Evolutionary conservation across 164 flowering plant species (phyloP).

Genomic region (Pachysandra terminalis): DNA sequence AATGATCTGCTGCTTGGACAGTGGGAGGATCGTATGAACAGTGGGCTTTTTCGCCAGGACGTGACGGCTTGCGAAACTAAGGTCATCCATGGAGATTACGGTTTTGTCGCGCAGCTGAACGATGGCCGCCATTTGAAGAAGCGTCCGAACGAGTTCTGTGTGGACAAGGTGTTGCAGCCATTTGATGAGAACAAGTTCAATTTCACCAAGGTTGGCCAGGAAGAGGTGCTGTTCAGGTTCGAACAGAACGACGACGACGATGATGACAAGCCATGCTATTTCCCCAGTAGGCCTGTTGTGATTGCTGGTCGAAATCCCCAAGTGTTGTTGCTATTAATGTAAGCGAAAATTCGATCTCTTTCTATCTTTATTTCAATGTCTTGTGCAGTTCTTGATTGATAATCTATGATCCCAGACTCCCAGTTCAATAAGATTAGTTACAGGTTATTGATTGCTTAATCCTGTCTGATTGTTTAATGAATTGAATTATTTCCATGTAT

Average conservation of each 20-base stretch:
- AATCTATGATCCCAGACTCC: background rate
- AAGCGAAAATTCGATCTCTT: conserved; percentile 14
- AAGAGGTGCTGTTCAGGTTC: conserved; percentile 75
- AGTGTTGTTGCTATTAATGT: conserved; percentile 85
- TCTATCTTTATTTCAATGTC: background rate
- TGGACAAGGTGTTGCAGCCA: conserved; percentile 76
- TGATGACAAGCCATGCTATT: conserved; percentile 30
- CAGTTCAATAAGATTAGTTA: background rate
- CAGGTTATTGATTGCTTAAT: background rate
- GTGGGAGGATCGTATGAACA: conserved; percentile 74
- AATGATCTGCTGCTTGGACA: conserved; percentile 42
- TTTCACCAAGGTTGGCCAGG: conserved; percentile 90
- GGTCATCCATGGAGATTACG: conserved; percentile 60
- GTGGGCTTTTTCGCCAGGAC: conserved; percentile 81
- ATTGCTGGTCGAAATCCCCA: conserved; percentile 33
- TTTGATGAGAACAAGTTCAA: conserved; percentile 83
- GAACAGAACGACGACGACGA: conserved; percentile 45
- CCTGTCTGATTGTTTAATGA: background rate
- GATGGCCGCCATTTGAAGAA: conserved; percentile 88
- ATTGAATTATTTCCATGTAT: background rate
- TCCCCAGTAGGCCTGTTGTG: conserved; percentile 35
- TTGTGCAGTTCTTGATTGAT: background rate
- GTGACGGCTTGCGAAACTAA: conserved; percentile 75
- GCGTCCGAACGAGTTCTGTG: conserved; percentile 78
- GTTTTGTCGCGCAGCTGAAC: conserved; percentile 84